A percentile compares a stretch with the other conserved stretches of the same genome.
phyloP scores from a whole-genome alignment of 768 basidiomycete species.

The Amyloporia xantha region DNA sequence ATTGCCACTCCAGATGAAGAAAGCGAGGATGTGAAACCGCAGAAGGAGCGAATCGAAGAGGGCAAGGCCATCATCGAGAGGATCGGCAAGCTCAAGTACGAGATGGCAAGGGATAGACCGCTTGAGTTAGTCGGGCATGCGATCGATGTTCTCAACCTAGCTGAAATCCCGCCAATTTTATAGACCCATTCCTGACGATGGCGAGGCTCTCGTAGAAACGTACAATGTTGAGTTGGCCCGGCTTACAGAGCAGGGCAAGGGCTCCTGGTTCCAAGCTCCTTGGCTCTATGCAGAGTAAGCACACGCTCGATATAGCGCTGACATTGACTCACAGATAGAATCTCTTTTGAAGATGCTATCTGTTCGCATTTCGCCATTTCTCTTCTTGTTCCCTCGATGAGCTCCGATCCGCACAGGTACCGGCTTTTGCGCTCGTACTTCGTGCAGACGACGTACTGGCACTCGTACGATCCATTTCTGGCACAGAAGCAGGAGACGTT shows the following conservation, averaged over 20 bases:
- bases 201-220: conserved; percentile 55
- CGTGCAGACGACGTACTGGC: conserved; percentile 62
- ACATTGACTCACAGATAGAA: too few species aligned
- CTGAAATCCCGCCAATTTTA: background rate
- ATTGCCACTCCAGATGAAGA: conserved; percentile 15
- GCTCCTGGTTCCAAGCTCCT: conserved; percentile 87
- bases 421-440: conserved; percentile 75
- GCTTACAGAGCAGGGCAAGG: conserved; percentile 38
- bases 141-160: too few species aligned
- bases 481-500: conserved; percentile 77
- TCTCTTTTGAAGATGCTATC: conserved; percentile 7
- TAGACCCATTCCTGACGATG: conserved; percentile 71
- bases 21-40: conserved; percentile 15
- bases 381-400: background rate
- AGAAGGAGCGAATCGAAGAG: conserved; percentile 52
- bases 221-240: conserved; percentile 71
- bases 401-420: conserved; percentile 68
- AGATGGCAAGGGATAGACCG: conserved; percentile 72
- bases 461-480: conserved; percentile 75
- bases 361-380: conserved; percentile 5
- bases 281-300: conserved; percentile 96
- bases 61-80: conserved; percentile 72
- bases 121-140: conserved; percentile 41
- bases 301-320: too few species aligned
- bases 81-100: conserved; percentile 76